phyloP scores from a whole-genome alignment of 768 basidiomycete species.

The Harrya chromipes region DNA sequence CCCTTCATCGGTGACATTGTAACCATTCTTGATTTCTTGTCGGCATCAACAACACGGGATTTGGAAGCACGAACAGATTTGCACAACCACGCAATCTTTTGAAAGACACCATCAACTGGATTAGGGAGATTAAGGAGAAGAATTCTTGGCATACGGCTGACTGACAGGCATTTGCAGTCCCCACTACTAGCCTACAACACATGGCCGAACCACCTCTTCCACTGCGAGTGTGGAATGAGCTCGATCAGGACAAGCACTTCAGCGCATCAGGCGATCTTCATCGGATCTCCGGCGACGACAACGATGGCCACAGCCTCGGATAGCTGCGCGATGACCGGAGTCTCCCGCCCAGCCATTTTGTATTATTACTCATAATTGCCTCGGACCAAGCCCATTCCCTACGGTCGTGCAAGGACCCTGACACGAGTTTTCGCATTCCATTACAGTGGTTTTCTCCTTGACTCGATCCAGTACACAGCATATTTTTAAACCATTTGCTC shows the following conservation, averaged over 20 bases:
- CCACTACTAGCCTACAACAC: slow-evolving; percentile 5
- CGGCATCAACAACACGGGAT: slow-evolving; percentile 26
- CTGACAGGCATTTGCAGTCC: slow-evolving; percentile 11
- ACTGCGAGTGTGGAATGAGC: slow-evolving; percentile 22
- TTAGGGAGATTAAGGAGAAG: slow-evolving; percentile 12
- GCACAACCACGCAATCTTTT: slow-evolving; percentile 22
- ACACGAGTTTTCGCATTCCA: slow-evolving; percentile 19
- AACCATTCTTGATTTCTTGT: slow-evolving; percentile 28
- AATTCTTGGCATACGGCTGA: slow-evolving; percentile 18
- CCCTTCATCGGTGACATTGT: slow-evolving; percentile 29
- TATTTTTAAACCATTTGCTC: slow-evolving; percentile 13
- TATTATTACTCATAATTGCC: slow-evolving; percentile 36
- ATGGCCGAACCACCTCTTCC: slow-evolving; percentile 12
- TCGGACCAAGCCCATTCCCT: slow-evolving; percentile 20
- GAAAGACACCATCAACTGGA: slow-evolving; percentile 28
- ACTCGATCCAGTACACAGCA: slow-evolving; percentile 18
- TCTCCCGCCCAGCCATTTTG: slow-evolving; percentile 19
- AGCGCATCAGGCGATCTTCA: slow-evolving; percentile 23
- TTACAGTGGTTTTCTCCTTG: slow-evolving; percentile 16
- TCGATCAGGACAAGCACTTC: slow-evolving; percentile 17
- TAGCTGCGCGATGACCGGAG: slow-evolving; percentile 14
- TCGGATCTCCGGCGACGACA: slow-evolving; percentile 21
- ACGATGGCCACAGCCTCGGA: slow-evolving; percentile 17
- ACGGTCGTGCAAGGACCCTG: slow-evolving; percentile 22
- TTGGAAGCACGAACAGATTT: slow-evolving; percentile 27